Evolutionary conservation across 192 early-diverging fungal species (phyloP), one percentile per base, ranked within the genome.

Genomic region (Entomortierella beljakovae): DNA sequence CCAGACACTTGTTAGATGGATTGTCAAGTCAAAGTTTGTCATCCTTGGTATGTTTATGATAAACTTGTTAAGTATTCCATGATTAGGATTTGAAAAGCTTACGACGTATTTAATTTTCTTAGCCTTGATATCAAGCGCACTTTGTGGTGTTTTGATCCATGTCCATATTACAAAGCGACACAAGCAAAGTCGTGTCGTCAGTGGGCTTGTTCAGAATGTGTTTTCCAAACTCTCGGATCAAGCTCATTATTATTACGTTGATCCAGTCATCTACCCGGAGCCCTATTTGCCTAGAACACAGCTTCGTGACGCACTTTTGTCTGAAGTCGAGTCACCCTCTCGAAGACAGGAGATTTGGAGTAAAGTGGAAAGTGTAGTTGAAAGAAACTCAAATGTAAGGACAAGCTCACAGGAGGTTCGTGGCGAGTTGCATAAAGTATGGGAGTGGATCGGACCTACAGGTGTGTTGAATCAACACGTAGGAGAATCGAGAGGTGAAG

Each of bases 391-490:
- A 20, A 91, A 91, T 59, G 90, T 91, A 22, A 84, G 90, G 15
- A 81, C 84, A n/a, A 71, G 84, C 9, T 84, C 85, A 13, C 85
- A 86, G 22, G 87, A 87, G 5, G 83, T 89, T 3, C 82, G 84
- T 0, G 90, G 90, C 16, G 90, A 91, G 64, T 80, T 84, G 10
- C 87, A 89, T 68, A 82, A 87, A n/a, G 82, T 83, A 50, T 91
- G 90, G 90, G 90, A 91, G 49, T 91, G 90, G 90, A 86, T 91
- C 25, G 90, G 90, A 1, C 80, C 75, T 1, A 46, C 75, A 4
- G 67, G 75, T 7, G 68, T 70, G 2, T 49, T 70, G 43, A 34
- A 48, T 11, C 59, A 77, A n/a, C 58, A 56, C 3, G 33, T 26
- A 1, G 28, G 1, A 1, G 52, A 32, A 46, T 29, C 52, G 13